Conservation (phyloP, 2,329 filamentous ascomycete species). For the Thermothelomyces thermophilus region DNA sequence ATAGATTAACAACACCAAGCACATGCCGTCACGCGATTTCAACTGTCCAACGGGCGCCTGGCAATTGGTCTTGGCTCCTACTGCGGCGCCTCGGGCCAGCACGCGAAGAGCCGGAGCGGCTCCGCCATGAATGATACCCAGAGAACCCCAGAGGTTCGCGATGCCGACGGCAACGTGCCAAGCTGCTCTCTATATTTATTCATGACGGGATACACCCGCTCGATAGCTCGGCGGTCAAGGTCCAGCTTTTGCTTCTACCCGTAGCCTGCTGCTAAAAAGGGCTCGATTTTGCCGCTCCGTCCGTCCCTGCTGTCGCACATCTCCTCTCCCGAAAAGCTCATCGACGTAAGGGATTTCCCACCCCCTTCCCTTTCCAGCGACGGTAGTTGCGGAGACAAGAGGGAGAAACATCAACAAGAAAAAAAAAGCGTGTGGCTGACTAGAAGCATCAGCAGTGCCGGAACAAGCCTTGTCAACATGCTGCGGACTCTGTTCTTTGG, state of each 20-base stretch:
- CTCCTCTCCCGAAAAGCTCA: background rate
- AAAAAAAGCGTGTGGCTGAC: background rate
- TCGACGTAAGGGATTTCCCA: background rate
- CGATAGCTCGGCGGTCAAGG: conserved; percentile 4
- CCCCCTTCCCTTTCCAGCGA: background rate
- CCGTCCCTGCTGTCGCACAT: background rate
- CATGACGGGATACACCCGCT: conserved; percentile 15
- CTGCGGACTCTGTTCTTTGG: conserved; percentile 18
- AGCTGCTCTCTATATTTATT: conserved; percentile 22
- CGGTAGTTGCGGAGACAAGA: background rate
- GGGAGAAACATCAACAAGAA: too few species aligned
- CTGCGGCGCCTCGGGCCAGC: conserved; percentile 2
- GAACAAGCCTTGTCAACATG: conserved; percentile 11
- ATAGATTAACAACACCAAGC: conserved; percentile 21
- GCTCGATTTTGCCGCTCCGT: conserved; percentile 1
- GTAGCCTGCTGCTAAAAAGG: conserved; percentile 1
- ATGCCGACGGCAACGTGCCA: conserved; percentile 19
- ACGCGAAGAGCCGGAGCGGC: conserved; percentile 16
- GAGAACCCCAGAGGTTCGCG: background rate
- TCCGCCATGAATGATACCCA: conserved; percentile 6
- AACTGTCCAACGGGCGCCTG: conserved; percentile 17
- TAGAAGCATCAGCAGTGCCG: background rate
- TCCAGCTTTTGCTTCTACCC: background rate
- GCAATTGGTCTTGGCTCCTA: conserved; percentile 12
- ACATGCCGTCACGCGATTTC: conserved; percentile 23